Evolutionary conservation across 1,284 basidiomycete species (phyloP), one percentile per base, ranked within the genome.

Genomic region (Hypsizygus ulmarius): DNA sequence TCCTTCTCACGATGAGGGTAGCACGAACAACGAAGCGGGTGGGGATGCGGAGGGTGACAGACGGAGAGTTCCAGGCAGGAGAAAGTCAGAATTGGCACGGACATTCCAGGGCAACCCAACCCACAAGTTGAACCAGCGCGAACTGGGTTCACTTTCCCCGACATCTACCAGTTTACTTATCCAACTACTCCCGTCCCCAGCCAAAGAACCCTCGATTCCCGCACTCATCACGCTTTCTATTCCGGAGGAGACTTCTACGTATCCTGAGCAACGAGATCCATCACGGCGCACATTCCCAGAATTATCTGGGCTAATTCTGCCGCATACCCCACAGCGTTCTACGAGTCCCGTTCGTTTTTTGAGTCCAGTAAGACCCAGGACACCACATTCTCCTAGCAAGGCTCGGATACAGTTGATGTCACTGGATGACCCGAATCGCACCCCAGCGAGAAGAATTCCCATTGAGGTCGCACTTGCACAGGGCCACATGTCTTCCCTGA

Each of bases 361-460:
- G 3, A 65, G 62, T 40, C 62, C 60, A 18, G 45, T 51, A 18
- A 52, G 59, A 29, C 37, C 45, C 21, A 53, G 51, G 34, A 48
- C 49, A 19, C 43, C 41, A n/a, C 57, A 43, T 50, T 68, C 71
- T 6, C 67, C 70, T 8, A 55, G 55, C 36, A 71, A 70, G 46
- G 57, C 65, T 39, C 66, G 66, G 14, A 57, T 70, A 14, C 69
- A 64, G 32, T 37, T 62, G 34, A 52, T 61, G 18, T 51, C 57
- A 16, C 52, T 64, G 4, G 64, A 72, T 36, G 71, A 76, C 35
- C 61, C 67, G 10, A 56, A 59, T 39, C 74, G 73, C 33, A 81
- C 82, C 3, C 84, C 84, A 34, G 82, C 84, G 3, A 75, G 78
- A 39, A 74, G 84, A 50, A 73, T 87, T 39, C 75, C 76, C 7